Evolutionary conservation across 441 rosid species (phyloP), one percentile per base, ranked within the genome.

Genomic region (Kokia cookei): DNA sequence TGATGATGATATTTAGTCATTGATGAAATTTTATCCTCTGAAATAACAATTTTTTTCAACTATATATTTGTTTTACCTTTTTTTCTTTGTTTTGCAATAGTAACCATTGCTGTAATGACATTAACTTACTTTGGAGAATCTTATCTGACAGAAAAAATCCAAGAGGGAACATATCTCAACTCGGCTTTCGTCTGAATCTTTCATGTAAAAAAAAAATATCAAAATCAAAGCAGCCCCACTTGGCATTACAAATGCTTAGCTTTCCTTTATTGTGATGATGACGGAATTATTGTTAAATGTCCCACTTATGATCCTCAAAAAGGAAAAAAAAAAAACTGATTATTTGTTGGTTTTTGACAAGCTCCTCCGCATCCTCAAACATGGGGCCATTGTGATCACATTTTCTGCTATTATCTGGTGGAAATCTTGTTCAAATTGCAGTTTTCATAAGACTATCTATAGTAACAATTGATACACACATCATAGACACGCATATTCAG

Each of bases 171-270:
- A 75, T 62, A 64, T 78, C 59, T 78, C 64, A 77, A 54, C 75
- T 57, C 71, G 57, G 75, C 78, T 74, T 83, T 78, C 81, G 77
- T 74, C 65, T 2, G 45, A 53, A 74, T 73, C 75, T 72, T 72
- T 12, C 82, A 43, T 72, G 74, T 62, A 40, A 40, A 66, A 69
- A 69, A 24, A 68, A 58, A 59, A 11, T 53, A 53, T 53, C 58
- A 53, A 50, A 53, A 53, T 17, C 54, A 68, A 57, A 54, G 63
- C n/a, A 62, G 57, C 73, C 63, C 69, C 74, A 68, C 32, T 62
- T 3, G n/a, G 58, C 15, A 9, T 48, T 58, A 71, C 53, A 13
- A 26, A 29, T 60, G 9, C 13, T 43, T 24, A 43, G 45, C 60
- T 61, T 19, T 24, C 50, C 50, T 63, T 13, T 65, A 47, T 67